Evolutionary conservation across 805 yeast genomes (phyloP).

Genomic region (Candida railenensis): DNA sequence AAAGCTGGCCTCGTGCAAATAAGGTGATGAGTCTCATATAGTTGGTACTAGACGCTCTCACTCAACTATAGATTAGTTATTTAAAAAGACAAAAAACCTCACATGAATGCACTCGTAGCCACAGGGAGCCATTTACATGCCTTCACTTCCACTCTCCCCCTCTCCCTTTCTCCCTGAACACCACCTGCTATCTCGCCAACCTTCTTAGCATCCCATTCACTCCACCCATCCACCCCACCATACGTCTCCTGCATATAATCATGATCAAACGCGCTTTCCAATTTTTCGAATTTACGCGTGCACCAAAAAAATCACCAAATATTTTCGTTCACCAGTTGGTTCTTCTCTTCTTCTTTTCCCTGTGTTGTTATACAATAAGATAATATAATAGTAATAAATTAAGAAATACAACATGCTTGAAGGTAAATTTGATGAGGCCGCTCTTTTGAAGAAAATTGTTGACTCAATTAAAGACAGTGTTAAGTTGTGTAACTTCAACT

Average conservation of each 20-base stretch:
- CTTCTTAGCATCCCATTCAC: too few relatives aligned
- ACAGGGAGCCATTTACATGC: too few relatives aligned
- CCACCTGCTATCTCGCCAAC: too few relatives aligned
- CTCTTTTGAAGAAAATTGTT: conserved; percentile 84
- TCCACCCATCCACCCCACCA: too few relatives aligned
- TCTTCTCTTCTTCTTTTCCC: conserved; percentile 1
- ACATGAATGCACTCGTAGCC: too few relatives aligned
- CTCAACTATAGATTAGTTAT: too few relatives aligned
- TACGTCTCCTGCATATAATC: neutral
- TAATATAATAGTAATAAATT: neutral
- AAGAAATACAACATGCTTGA: conserved; percentile 72
- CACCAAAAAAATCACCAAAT: neutral
- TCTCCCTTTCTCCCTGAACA: too few relatives aligned
- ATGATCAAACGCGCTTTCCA: conserved; percentile 1
- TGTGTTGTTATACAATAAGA: neutral
- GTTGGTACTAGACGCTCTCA: too few relatives aligned
- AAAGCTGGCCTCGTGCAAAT: too few relatives aligned
- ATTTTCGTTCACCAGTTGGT: neutral
- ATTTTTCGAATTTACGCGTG: neutral
- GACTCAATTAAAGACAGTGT: conserved; percentile 95
- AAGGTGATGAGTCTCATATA: too few relatives aligned
- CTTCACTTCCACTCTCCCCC: too few relatives aligned
- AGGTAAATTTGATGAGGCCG: conserved; percentile 93
- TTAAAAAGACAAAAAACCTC: too few relatives aligned
- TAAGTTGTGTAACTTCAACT: conserved; percentile 92